Conservation (phyloP, 2,329 filamentous ascomycete species). For the Apiospora malaysiana region DNA sequence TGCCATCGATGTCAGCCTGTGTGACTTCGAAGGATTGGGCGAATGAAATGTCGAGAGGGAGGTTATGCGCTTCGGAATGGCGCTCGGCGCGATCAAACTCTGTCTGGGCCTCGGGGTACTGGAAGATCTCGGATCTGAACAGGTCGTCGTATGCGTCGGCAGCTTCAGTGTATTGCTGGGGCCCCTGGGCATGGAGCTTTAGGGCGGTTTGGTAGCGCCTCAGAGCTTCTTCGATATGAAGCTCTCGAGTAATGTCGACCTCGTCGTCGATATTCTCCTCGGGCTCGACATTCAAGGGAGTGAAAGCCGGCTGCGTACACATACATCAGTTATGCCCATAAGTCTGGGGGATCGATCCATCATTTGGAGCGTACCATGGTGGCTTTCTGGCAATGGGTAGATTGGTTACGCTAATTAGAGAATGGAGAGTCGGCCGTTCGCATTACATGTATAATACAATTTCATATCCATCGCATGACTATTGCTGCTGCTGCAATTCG, state of each 20-base stretch:
- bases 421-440: neutral
- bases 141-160: constrained; percentile 81
- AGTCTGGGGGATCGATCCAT: neutral
- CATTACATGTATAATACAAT: constrained; percentile 1
- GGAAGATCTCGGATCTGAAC: constrained; percentile 92
- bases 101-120: constrained; percentile 83
- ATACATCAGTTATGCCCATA: neutral
- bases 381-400: neutral
- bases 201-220: constrained; percentile 93
- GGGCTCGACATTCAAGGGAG: constrained; percentile 90
- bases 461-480: constrained; percentile 10
- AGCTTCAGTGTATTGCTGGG: constrained; percentile 76
- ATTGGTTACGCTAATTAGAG: constrained; percentile 8
- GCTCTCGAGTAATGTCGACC: constrained; percentile 91
- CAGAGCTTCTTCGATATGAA: constrained; percentile 94
- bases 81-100: constrained; percentile 78
- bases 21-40: constrained; percentile 59
- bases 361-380: neutral
- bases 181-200: constrained; percentile 89
- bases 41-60: constrained; percentile 53
- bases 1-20: constrained; percentile 71
- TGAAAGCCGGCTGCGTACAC: constrained; percentile 64
- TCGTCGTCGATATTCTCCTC: constrained; percentile 91
- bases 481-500: neutral
- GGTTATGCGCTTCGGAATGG: constrained; percentile 54